Evolutionary conservation across 208 protist species (phyloP), one percentile per base, ranked within the genome.

Genomic region (Trypanosomatidae sp.): DNA sequence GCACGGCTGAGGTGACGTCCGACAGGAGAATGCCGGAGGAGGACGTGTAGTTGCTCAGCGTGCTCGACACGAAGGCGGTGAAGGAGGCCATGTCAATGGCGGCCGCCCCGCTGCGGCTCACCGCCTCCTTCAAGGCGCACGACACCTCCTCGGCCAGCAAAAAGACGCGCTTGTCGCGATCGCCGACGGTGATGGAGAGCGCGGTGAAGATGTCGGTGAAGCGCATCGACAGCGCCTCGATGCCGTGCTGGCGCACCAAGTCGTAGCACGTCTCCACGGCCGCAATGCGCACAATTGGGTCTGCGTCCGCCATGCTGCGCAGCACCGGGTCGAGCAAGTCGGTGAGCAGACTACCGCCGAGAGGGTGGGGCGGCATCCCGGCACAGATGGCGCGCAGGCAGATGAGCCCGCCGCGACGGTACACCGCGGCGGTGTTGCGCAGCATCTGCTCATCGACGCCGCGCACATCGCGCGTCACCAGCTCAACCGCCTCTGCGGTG

Each of bases 251-350:
- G 0, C 82, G 80, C 36, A 91, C 74, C 39, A 93, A 69, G 7
- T 82, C 80, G 73, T 95, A 88, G 43, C 72, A 74, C 19, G 85
- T 81, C 69, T 95, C 90, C 33, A 91, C 66, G n/a, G 90, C 86
- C 5, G 84, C 84, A n/a, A 93, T 53, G 25, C 90, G 83, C 13
- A 95, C 90, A 6, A 85, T 68, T 2, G 82, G 74, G 50, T 95
- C 88, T 1, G 83, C 76, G 50, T 95, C 90, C 19, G 74, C 64
- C 64, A 88, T 71, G 44, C 79, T 81, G 41, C 74, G 66, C 58
- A 87, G 77, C 17, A 90, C 76, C 33, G 88, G 78, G 28, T 60
- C 74, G 3, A 81, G 36, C 66, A 87, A 60, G n/a, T n/a, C 50
- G 13, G 59, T 47, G 4, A 91, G 75, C 19, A 92, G 59, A 3